Evolutionary conservation across 805 yeast genomes (phyloP), one percentile per base, ranked within the genome.

Genomic region (Hanseniaspora lachancei): DNA sequence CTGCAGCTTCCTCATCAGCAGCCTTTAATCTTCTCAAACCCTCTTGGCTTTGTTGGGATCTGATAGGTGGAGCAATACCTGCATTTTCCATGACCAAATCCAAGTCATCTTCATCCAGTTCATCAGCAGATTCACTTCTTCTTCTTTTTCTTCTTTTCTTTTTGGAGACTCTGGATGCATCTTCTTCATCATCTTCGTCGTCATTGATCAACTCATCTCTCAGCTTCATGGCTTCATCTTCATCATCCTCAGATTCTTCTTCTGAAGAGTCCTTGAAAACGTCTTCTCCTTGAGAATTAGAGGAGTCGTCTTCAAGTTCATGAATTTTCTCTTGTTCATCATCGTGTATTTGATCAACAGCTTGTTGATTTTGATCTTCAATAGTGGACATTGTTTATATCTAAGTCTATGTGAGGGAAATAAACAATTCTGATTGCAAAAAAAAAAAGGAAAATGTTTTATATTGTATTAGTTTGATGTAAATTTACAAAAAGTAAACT

Each of bases 171-270:
- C 66, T 49, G 65, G 65, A 43, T 61, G 29, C 56, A 7, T 6
- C 43, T 55, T 57, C 72, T 43, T 67, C 76, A 2, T 66, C 72
- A 5, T 65, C 72, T 57, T 85, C 95, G 62, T 87, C 96, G 63
- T 89, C 96, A 10, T 87, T 97, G 63, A 91, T 89, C 68, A 91
- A 89, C 0, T 96, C 97, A 59, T 89, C 95, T 49, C 91, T 79
- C 43, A 89, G 84, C 62, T 78, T 79, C 60, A 83, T 77, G 48
- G 85, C 80, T 64, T 89, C 97, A 61, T 89, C 96, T 64, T 85
- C 96, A 64, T 56, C 54, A 1, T 89, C 95, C 34, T 87, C 96
- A 47, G 83, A 89, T 39, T 71, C 72, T 34, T 86, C 95, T 58
- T 89, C 97, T 55, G 86, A 95, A 13, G 93, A 84, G 10, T 95